phyloP scores from a whole-genome alignment of 441 rosid genomes.

The Omphalea diandra region DNA sequence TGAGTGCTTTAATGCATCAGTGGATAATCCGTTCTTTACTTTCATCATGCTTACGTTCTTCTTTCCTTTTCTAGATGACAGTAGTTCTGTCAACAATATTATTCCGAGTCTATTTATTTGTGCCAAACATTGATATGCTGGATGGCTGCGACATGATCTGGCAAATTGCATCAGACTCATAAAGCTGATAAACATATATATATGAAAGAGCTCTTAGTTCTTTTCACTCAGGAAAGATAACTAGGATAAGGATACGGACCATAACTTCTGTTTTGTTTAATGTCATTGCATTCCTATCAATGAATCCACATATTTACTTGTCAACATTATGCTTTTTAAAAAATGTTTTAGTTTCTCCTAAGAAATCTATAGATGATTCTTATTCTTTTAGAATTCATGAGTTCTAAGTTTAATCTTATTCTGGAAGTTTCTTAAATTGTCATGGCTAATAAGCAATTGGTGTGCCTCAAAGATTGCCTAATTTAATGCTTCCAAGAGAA shows the following conservation, averaged over 20 bases:
- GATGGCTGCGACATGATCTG: not conserved
- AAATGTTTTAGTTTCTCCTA: not conserved
- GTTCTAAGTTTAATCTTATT: not conserved
- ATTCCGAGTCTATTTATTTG: not conserved
- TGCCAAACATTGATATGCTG: not conserved
- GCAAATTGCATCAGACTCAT: not conserved
- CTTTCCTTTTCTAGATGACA: not conserved
- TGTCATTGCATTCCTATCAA: not conserved
- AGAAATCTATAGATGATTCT: not conserved
- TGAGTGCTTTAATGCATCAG: conserved; percentile 35
- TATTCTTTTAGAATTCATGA: not conserved
- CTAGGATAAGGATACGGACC: not conserved
- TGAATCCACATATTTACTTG: not conserved
- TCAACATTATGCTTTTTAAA: not conserved
- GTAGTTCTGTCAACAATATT: not conserved
- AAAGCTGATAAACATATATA: not conserved
- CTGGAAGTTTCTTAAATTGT: not conserved
- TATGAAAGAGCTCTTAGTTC: not conserved
- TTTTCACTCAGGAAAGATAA: not conserved
- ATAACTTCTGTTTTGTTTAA: not conserved
- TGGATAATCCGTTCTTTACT: not conserved
- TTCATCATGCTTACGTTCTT: not conserved
- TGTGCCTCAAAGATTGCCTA: not conserved
- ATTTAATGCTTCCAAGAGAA: not conserved
- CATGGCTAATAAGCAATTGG: not conserved